Conservation (phyloP, 306 rosid genomes). For the Gillenia trifoliata region DNA sequence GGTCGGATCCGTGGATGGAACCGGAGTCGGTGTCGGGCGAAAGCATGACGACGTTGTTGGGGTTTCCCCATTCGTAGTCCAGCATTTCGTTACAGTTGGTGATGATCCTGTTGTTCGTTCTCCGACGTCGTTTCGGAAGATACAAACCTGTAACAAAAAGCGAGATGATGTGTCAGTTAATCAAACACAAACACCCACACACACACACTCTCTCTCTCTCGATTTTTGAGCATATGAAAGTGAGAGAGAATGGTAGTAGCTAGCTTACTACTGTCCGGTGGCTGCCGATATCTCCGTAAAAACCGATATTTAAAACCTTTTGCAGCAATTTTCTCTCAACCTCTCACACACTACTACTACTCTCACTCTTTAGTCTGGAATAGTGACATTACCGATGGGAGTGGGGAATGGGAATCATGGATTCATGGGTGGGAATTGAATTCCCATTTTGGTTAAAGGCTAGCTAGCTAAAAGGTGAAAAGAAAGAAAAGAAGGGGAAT, state of each 20-base stretch:
- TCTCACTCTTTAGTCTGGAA: too few relatives aligned
- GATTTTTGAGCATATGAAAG: background rate
- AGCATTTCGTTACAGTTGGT: conserved; percentile 41
- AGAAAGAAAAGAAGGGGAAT: conserved; percentile 7
- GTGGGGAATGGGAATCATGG: too few relatives aligned
- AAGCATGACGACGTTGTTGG: conserved; percentile 62
- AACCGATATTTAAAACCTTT: too few relatives aligned
- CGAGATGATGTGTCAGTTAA: background rate
- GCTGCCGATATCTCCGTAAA: too few relatives aligned
- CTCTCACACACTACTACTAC: too few relatives aligned
- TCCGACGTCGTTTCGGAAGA: background rate
- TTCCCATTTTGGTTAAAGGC: background rate
- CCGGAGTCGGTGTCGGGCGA: conserved; percentile 44
- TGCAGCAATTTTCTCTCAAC: too few relatives aligned
- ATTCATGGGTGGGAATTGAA: background rate
- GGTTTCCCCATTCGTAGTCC: conserved; percentile 93
- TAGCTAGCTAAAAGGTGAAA: background rate
- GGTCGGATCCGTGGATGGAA: conserved; percentile 37
- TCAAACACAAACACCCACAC: background rate
- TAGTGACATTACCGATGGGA: too few relatives aligned
- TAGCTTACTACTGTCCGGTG: too few relatives aligned
- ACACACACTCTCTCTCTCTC: background rate
- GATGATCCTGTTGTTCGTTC: background rate
- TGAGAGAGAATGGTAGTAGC: background rate
- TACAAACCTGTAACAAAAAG: background rate